Percentiles rank a stretch among this genome's conserved stretches.
Evolutionary conservation across 345 rosid genomes (phyloP).

Genomic region (Salix udensis): DNA sequence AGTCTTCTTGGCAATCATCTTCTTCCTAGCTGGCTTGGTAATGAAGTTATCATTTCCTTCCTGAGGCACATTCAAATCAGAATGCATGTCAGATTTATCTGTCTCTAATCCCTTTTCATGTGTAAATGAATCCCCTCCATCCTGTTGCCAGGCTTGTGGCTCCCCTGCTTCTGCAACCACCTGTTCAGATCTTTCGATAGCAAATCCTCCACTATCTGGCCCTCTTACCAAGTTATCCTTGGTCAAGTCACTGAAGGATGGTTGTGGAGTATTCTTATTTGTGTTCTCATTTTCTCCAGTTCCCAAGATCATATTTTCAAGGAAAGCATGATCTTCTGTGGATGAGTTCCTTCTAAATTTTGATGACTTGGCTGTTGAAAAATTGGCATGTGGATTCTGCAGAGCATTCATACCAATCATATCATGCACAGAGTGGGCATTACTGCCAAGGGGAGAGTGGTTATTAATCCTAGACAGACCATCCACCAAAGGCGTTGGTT

Average conservation of each 20-base stretch:
- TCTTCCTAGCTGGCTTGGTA: constrained; percentile 39
- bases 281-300: constrained; percentile 9
- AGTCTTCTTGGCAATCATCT: constrained; percentile 46
- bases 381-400: constrained; percentile 21
- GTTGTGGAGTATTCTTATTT: constrained; percentile 19
- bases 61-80: constrained; percentile 21
- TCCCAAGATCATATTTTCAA: constrained; percentile 14
- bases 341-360: constrained; percentile 18
- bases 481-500: constrained; percentile 12
- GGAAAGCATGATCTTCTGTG: constrained; percentile 18
- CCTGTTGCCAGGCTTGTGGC: constrained; percentile 18
- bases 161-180: constrained; percentile 14
- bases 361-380: constrained; percentile 21
- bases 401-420: constrained; percentile 17
- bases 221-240: constrained; percentile 17
- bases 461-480: constrained; percentile 16
- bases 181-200: constrained; percentile 3
- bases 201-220: constrained; percentile 7
- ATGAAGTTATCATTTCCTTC: constrained; percentile 28
- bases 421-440: constrained; percentile 16
- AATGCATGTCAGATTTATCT: constrained; percentile 24
- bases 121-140: constrained; percentile 28
- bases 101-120: constrained; percentile 19
- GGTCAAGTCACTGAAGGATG: constrained; percentile 14
- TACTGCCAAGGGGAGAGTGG: constrained; percentile 15